Percentiles rank a stretch among this genome's conserved stretches.
phyloP scores from a whole-genome alignment of 257 asterid genomes.

The Nicotiana knightiana region DNA sequence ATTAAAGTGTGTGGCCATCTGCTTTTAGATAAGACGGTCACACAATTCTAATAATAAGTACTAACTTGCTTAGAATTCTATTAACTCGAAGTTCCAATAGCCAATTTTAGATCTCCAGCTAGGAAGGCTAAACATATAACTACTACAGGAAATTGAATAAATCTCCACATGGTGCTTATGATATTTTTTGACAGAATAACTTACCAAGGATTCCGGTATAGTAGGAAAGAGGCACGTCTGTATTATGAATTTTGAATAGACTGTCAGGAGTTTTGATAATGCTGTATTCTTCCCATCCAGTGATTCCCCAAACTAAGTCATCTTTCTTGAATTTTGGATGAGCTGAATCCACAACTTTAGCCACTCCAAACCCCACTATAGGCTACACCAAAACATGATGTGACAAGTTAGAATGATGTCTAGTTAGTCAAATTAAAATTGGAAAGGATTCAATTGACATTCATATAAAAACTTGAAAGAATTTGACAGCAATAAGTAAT shows the following conservation, averaged over 20 bases:
- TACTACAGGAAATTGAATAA: not conserved
- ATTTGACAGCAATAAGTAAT: not conserved
- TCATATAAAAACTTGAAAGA: not conserved
- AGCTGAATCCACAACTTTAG: slow-evolving; percentile 10
- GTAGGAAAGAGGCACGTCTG: slow-evolving; percentile 18
- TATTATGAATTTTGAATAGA: slow-evolving; percentile 8
- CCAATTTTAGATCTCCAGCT: too few relatives aligned
- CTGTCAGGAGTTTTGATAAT: not conserved
- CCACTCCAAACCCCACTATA: slow-evolving; percentile 18
- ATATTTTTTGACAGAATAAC: not conserved
- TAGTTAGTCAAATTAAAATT: too few relatives aligned
- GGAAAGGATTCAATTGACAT: not conserved
- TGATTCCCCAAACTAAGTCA: slow-evolving; percentile 16
- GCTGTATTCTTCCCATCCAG: slow-evolving; percentile 26
- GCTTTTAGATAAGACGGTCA: too few relatives aligned
- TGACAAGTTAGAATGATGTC: not conserved
- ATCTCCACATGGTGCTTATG: not conserved
- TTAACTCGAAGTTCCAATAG: too few relatives aligned
- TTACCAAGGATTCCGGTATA: slow-evolving; percentile 21
- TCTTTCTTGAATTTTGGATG: slow-evolving; percentile 19
- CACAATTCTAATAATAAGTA: not conserved
- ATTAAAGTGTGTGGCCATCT: not conserved
- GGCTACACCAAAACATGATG: not conserved
- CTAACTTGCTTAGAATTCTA: not conserved
- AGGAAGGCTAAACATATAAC: too few relatives aligned